Evolutionary conservation across 2,329 filamentous ascomycete genomes (phyloP).

Genomic region (Chaetothyriales sp.): DNA sequence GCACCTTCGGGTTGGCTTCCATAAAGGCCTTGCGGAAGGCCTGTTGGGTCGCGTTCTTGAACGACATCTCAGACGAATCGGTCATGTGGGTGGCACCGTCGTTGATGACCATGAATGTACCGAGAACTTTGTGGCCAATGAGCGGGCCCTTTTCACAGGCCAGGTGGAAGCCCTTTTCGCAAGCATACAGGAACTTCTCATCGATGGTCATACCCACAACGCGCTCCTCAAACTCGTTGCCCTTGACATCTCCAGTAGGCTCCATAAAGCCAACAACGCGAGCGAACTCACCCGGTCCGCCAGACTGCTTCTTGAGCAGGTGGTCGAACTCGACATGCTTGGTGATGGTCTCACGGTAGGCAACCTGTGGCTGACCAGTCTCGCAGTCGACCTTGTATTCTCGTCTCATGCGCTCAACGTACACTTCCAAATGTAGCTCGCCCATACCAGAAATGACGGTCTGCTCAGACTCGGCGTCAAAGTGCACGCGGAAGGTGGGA

Average conservation of each 20-base stretch:
- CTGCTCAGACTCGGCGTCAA: conserved; percentile 83
- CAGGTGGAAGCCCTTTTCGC: conserved; percentile 81
- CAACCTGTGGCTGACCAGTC: conserved; percentile 92
- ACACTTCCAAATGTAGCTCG: conserved; percentile 90
- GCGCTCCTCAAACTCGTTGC: conserved; percentile 74
- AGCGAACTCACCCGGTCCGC: conserved; percentile 89
- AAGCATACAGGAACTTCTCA: conserved; percentile 90
- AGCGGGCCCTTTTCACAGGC: conserved; percentile 76
- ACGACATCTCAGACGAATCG: conserved; percentile 91
- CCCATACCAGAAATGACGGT: conserved; percentile 99
- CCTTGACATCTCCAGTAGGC: conserved; percentile 55
- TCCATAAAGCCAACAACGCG: conserved; percentile 86
- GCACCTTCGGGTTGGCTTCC: conserved; percentile 62
- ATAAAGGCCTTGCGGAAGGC: conserved; percentile 91
- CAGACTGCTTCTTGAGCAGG: conserved; percentile 85
- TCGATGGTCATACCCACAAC: conserved; percentile 81
- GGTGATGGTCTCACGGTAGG: conserved; percentile 88
- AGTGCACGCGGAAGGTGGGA: conserved; percentile 87
- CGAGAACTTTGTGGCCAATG: conserved; percentile 83
- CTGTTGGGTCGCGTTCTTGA: conserved; percentile 87
- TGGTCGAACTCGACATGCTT: conserved; percentile 74
- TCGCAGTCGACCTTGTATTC: conserved; percentile 94
- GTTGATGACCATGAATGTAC: conserved; percentile 78
- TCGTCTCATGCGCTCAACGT: conserved; percentile 87
- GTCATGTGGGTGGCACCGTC: conserved; percentile 96